Percentiles rank a stretch among this genome's conserved stretches.
Evolutionary conservation across 2,329 filamentous ascomycete genomes (phyloP).

Genomic region (Venturiaceae sp.): DNA sequence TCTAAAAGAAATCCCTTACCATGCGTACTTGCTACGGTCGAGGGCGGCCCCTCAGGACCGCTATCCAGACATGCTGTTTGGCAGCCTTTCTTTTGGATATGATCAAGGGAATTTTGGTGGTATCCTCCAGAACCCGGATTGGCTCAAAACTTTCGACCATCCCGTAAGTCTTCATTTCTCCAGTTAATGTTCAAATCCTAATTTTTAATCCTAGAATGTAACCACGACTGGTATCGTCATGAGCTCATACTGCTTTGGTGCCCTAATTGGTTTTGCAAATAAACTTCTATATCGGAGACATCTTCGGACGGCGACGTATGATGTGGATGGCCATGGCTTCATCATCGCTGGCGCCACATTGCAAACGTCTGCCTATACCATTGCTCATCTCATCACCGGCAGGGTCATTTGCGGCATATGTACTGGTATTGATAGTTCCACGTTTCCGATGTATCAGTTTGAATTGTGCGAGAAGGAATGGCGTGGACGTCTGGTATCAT

Average conservation of each 20-base stretch:
- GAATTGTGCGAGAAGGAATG: slow-evolving; percentile 34
- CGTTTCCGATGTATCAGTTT: slow-evolving; percentile 32
- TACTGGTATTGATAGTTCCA: slow-evolving; percentile 21
- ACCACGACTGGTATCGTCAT: neutral
- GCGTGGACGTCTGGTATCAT: slow-evolving; percentile 33
- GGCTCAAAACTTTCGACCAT: slow-evolving; percentile 28
- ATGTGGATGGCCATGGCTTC: neutral
- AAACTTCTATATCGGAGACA: slow-evolving; percentile 22
- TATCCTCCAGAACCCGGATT: slow-evolving; percentile 36
- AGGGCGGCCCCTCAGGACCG: slow-evolving; percentile 10
- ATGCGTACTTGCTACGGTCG: slow-evolving; percentile 4
- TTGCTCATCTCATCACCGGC: slow-evolving; percentile 35
- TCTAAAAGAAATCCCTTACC: too few relatives aligned
- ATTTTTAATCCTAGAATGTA: too few relatives aligned
- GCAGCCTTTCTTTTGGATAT: slow-evolving; percentile 28
- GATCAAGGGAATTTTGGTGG: slow-evolving; percentile 41
- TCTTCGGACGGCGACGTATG: neutral
- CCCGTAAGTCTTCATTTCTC: slow-evolving; percentile 20
- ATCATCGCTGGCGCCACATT: slow-evolving; percentile 2
- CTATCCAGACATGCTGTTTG: slow-evolving; percentile 12
- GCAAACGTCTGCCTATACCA: slow-evolving; percentile 15
- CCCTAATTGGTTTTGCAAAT: slow-evolving; percentile 29
- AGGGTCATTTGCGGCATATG: slow-evolving; percentile 39
- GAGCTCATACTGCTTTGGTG: slow-evolving; percentile 30
- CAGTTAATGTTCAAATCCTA: too few relatives aligned